These are phyloP conservation scores for Trypanosoma mega DNA, from an alignment of 208 protist species.

Conservation along the genomic window DNA sequence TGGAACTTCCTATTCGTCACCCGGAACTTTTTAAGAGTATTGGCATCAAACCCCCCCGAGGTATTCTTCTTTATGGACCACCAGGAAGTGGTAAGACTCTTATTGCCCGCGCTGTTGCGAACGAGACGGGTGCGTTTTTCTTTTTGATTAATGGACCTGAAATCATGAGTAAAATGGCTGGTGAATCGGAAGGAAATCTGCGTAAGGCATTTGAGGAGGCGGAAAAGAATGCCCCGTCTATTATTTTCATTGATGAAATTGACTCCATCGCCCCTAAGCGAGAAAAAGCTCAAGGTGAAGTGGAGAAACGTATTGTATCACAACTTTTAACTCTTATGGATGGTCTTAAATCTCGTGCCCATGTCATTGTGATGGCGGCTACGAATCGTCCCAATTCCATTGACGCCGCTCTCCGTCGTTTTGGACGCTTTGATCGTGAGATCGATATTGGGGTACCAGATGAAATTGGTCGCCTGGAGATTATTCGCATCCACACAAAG, in stretches of 20 bases:
- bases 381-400: slow-evolving; percentile 99
- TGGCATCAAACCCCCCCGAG: slow-evolving; percentile 96
- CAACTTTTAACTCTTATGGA: slow-evolving; percentile 99
- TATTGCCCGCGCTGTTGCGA: slow-evolving; percentile 99
- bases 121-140: slow-evolving; percentile 99
- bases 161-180: slow-evolving; percentile 99
- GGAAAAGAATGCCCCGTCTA: slow-evolving; percentile 99
- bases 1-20: slow-evolving; percentile 99
- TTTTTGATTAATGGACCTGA: slow-evolving; percentile 99
- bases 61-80: slow-evolving; percentile 99
- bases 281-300: slow-evolving; percentile 99
- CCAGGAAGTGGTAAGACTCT: slow-evolving; percentile 99
- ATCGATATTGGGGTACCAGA: slow-evolving; percentile 99
- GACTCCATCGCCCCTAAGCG: slow-evolving; percentile 99
- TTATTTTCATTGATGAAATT: slow-evolving; percentile 99
- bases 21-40: slow-evolving; percentile 99
- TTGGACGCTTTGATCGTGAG: slow-evolving; percentile 99
- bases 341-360: slow-evolving; percentile 97
- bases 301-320: slow-evolving; percentile 99
- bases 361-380: slow-evolving; percentile 99
- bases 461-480: slow-evolving; percentile 98
- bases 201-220: slow-evolving; percentile 99
- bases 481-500: slow-evolving; percentile 99
- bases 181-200: slow-evolving; percentile 99
- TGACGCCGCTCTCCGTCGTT: slow-evolving; percentile 99